These are phyloP conservation scores for Comarum palustre DNA, from an alignment of 306 rosid genomes.

Conservation along the genomic window DNA sequence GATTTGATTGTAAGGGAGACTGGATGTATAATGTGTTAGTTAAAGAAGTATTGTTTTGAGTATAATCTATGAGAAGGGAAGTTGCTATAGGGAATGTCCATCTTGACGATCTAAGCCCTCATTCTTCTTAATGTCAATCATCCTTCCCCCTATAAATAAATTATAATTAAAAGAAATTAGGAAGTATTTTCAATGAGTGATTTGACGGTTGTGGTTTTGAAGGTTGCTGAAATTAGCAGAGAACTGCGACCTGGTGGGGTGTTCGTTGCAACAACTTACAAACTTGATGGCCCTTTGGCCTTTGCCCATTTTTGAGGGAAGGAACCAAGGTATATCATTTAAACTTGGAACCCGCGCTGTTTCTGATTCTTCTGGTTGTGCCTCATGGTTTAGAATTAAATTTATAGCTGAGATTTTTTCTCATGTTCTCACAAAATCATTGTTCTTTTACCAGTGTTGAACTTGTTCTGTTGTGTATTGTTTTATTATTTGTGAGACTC, in stretches of 20 bases:
- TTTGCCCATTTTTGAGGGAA: slow-evolving; percentile 48
- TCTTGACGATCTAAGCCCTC: background rate
- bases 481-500: background rate
- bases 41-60: background rate
- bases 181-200: background rate
- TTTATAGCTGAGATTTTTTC: background rate
- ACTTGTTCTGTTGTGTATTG: background rate
- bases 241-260: slow-evolving; percentile 88
- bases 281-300: slow-evolving; percentile 62
- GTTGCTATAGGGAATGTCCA: background rate
- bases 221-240: slow-evolving; percentile 91
- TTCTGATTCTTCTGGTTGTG: background rate
- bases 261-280: slow-evolving; percentile 74
- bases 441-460: slow-evolving; percentile 1
- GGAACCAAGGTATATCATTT: slow-evolving; percentile 49
- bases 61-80: background rate
- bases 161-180: too few species aligned
- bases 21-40: background rate
- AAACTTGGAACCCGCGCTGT: slow-evolving; percentile 12
- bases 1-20: background rate
- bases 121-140: background rate
- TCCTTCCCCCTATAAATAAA: background rate
- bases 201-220: slow-evolving; percentile 26
- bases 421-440: background rate
- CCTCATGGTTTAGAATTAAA: background rate